Evolutionary conservation across 1,139 yeast genomes (phyloP).

Genomic region (Suhomyces bribrorum): DNA sequence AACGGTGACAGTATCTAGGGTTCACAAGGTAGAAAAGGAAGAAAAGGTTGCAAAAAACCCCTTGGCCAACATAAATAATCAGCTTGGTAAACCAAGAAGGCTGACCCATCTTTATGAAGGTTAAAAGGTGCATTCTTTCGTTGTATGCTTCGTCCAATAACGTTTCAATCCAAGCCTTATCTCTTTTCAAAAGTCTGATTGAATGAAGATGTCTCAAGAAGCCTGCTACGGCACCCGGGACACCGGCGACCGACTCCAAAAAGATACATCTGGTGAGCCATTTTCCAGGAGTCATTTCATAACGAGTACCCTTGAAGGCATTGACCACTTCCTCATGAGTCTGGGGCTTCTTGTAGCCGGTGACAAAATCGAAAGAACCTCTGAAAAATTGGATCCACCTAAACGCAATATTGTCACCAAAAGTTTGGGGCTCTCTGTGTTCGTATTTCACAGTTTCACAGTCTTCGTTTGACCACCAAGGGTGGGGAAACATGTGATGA

Average conservation of each 20-base stretch:
- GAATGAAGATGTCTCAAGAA: slow-evolving; percentile 67
- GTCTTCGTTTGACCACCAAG: slow-evolving; percentile 45
- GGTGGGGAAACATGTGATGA: slow-evolving; percentile 60
- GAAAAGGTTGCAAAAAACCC: slow-evolving; percentile 68
- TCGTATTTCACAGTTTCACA: slow-evolving; percentile 50
- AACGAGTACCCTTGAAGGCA: slow-evolving; percentile 46
- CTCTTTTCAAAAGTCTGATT: slow-evolving; percentile 59
- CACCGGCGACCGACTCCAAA: slow-evolving; percentile 75
- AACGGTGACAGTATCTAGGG: slow-evolving; percentile 71
- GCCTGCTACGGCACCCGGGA: slow-evolving; percentile 78
- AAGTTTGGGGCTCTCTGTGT: slow-evolving; percentile 53
- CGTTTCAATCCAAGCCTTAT: slow-evolving; percentile 77
- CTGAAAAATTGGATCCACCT: slow-evolving; percentile 48
- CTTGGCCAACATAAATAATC: slow-evolving; percentile 67
- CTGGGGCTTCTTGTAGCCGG: slow-evolving; percentile 62
- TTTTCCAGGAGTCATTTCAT: slow-evolving; percentile 59
- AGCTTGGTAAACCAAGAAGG: slow-evolving; percentile 62
- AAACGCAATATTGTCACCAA: slow-evolving; percentile 57
- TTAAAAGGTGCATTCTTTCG: slow-evolving; percentile 75
- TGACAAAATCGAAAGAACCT: slow-evolving; percentile 55
- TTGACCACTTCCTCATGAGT: slow-evolving; percentile 31
- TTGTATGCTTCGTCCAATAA: slow-evolving; percentile 76
- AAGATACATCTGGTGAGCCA: slow-evolving; percentile 73
- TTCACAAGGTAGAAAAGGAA: slow-evolving; percentile 59
- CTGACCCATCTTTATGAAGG: slow-evolving; percentile 64